Percentiles rank a stretch among this genome's conserved stretches.
These are phyloP conservation scores for Musa itinerans DNA, from an alignment of 176 grass and related monocot genomes.

Conservation along the genomic window DNA sequence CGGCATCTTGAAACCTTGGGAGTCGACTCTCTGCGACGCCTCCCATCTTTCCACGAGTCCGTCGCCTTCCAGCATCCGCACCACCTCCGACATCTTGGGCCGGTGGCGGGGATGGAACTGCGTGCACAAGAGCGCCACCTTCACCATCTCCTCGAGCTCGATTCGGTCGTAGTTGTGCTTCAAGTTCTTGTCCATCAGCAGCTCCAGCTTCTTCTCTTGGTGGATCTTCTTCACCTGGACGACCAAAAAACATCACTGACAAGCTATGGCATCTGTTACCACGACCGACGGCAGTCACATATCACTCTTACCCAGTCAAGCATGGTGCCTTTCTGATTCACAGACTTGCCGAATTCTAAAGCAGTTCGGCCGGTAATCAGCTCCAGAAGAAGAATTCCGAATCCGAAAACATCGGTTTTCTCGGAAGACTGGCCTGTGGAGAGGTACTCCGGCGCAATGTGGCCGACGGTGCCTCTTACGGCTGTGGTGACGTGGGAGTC, in stretches of 20 bases:
- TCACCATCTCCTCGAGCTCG: slow-evolving; percentile 90
- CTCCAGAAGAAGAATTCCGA: slow-evolving; percentile 87
- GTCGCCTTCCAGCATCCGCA: slow-evolving; percentile 88
- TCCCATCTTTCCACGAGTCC: slow-evolving; percentile 90
- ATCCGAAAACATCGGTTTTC: slow-evolving; percentile 91
- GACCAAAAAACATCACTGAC: not conserved
- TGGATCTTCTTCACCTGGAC: slow-evolving; percentile 97
- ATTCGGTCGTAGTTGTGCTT: slow-evolving; percentile 51
- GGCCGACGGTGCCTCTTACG: slow-evolving; percentile 77
- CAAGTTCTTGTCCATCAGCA: slow-evolving; percentile 66
- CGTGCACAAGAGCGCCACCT: slow-evolving; percentile 81
- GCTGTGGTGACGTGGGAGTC: slow-evolving; percentile 92
- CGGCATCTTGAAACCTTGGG: slow-evolving; percentile 50
- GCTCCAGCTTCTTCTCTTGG: slow-evolving; percentile 81
- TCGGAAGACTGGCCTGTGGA: slow-evolving; percentile 93
- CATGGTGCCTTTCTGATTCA: slow-evolving; percentile 96
- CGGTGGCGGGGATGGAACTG: slow-evolving; percentile 76
- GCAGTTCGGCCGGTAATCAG: slow-evolving; percentile 79
- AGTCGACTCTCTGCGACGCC: slow-evolving; percentile 56
- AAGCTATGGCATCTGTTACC: not conserved
- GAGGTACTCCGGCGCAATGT: slow-evolving; percentile 94
- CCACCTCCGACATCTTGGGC: slow-evolving; percentile 90
- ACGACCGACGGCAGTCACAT: not conserved
- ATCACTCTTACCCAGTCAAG: slow-evolving; percentile 72
- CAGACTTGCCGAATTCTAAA: slow-evolving; percentile 72